phyloP scores from a whole-genome alignment of 495 filamentous ascomycete species.

The Xylaria telfairii region DNA sequence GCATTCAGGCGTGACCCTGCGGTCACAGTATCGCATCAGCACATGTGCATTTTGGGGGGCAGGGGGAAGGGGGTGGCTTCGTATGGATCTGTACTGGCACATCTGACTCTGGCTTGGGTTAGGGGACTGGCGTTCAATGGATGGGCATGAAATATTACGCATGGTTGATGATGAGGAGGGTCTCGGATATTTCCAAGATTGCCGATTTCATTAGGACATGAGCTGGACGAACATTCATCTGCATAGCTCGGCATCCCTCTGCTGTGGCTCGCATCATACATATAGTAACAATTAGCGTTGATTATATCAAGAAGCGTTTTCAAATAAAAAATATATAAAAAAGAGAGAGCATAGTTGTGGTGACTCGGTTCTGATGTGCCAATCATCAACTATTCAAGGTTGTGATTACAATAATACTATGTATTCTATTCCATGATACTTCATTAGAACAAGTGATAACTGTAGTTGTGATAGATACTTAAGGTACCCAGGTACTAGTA shows the following conservation, averaged over 20 bases:
- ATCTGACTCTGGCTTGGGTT: slow-evolving; percentile 31
- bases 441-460: too few species aligned
- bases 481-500: not conserved
- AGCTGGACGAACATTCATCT: not conserved
- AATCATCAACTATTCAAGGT: not conserved
- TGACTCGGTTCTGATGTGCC: not conserved
- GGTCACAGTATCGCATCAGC: slow-evolving; percentile 14
- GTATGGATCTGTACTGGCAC: slow-evolving; percentile 29
- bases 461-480: too few species aligned
- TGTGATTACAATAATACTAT: too few species aligned
- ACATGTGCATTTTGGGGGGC: slow-evolving; percentile 28
- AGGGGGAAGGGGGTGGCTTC: slow-evolving; percentile 2
- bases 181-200: slow-evolving; percentile 25
- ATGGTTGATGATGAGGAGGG: slow-evolving; percentile 25
- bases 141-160: slow-evolving; percentile 26
- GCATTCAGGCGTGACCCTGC: slow-evolving; percentile 10
- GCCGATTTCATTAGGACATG: slow-evolving; percentile 3
- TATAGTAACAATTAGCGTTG: slow-evolving; percentile 20
- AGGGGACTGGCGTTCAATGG: slow-evolving; percentile 30
- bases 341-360: not conserved
- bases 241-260: slow-evolving; percentile 3
- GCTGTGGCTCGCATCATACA: slow-evolving; percentile 20
- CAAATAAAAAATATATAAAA: not conserved
- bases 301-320: slow-evolving; percentile 10
- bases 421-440: too few species aligned